Evolutionary conservation across 257 asterid species (phyloP).

Genomic region (Nicotiana sylvestris): DNA sequence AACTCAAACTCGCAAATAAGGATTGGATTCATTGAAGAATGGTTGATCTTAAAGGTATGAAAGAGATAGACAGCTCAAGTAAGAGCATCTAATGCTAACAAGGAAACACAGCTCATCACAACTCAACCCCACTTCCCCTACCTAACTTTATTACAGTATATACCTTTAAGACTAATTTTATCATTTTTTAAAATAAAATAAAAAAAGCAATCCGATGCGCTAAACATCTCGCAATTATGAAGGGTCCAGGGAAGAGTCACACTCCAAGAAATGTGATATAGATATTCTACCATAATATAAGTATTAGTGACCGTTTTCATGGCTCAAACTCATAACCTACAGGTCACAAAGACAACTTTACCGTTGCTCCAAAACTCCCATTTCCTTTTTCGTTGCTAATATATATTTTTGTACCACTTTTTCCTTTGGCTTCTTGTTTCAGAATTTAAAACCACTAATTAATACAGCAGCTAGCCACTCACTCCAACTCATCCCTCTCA

Average conservation of each 20-base stretch:
- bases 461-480: background rate
- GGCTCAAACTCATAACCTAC: too few species aligned
- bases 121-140: background rate
- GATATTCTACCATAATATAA: too few species aligned
- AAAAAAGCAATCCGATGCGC: accelerated
- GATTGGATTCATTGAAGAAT: background rate
- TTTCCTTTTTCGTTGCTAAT: background rate
- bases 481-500: slow-evolving; percentile 6
- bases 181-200: background rate
- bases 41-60: background rate
- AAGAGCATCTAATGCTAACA: slow-evolving; percentile 1
- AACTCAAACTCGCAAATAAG: background rate
- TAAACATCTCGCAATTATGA: too few species aligned
- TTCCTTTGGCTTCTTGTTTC: background rate
- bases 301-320: accelerated
- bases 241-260: accelerated
- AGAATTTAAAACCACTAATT: background rate
- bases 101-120: slow-evolving; percentile 7
- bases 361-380: too few species aligned
- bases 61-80: background rate
- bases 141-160: background rate
- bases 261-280: too few species aligned
- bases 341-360: too few species aligned
- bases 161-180: background rate
- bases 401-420: too few species aligned